Evolutionary conservation across 2,329 filamentous ascomycete species (phyloP).

Genomic region (Fusarium sp.): DNA sequence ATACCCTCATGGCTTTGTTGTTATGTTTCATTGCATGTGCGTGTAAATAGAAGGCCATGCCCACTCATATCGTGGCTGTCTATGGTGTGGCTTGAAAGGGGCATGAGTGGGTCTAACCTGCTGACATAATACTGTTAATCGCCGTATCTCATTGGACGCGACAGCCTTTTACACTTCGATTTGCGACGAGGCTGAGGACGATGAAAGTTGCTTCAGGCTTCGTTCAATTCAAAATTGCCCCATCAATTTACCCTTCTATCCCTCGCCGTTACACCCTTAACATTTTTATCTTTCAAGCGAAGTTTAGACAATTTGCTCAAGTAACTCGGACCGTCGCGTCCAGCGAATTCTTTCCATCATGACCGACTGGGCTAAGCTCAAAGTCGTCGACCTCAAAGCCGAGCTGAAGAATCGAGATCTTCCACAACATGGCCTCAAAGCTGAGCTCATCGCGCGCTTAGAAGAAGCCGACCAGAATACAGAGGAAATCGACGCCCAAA

Average conservation of each 20-base stretch:
- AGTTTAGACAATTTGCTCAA: background rate
- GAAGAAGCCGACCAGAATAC: conserved; percentile 39
- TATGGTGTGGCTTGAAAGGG: conserved; percentile 12
- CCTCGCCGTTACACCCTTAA: background rate
- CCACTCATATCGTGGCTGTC: conserved; percentile 12
- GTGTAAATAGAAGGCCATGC: background rate
- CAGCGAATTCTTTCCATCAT: conserved; percentile 52
- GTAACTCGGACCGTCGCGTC: conserved; percentile 9
- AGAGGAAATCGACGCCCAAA: conserved; percentile 10
- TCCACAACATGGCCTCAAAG: conserved; percentile 76
- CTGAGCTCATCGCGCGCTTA: conserved; percentile 77
- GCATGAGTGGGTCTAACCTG: conserved; percentile 4
- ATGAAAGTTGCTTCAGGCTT: conserved; percentile 25
- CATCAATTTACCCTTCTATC: background rate
- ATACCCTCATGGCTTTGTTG: conserved; percentile 11
- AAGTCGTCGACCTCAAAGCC: conserved; percentile 80
- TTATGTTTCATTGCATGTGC: conserved; percentile 7
- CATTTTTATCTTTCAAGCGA: background rate
- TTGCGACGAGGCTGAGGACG: conserved; percentile 44
- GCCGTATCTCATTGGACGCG: conserved; percentile 36
- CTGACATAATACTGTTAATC: conserved; percentile 38
- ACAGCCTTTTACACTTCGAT: conserved; percentile 25
- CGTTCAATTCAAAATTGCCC: conserved; percentile 13
- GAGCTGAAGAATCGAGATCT: conserved; percentile 81
- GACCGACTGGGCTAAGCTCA: conserved; percentile 70